Evolutionary conservation across 495 filamentous ascomycete species (phyloP).

Genomic region (Friedmanniomyces endolithicus): DNA sequence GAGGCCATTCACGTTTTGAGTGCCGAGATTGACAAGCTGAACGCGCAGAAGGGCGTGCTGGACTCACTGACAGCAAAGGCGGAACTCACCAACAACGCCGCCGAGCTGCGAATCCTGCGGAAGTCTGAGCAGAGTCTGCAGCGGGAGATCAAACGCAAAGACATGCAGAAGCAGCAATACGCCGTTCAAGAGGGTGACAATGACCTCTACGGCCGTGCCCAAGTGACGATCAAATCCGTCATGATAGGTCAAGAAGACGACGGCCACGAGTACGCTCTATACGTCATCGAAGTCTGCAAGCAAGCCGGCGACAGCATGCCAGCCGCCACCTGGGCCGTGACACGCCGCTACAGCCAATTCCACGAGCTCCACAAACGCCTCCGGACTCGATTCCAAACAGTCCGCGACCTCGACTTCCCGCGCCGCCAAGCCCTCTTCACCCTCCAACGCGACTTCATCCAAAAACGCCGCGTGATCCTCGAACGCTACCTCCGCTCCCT

Average conservation of each 20-base stretch:
- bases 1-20: constrained; percentile 81
- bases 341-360: constrained; percentile 77
- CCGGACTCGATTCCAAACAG: constrained; percentile 67
- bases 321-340: constrained; percentile 34
- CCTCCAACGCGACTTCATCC: constrained; percentile 84
- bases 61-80: constrained; percentile 88
- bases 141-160: constrained; percentile 83
- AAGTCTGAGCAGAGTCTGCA: constrained; percentile 91
- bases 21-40: constrained; percentile 78
- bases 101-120: constrained; percentile 79
- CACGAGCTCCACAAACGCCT: constrained; percentile 88
- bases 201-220: constrained; percentile 84
- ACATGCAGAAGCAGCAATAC: constrained; percentile 93
- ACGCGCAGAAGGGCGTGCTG: constrained; percentile 77
- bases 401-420: constrained; percentile 84
- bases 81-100: constrained; percentile 89
- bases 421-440: constrained; percentile 88
- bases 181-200: constrained; percentile 97
- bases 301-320: constrained; percentile 57
- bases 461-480: constrained; percentile 70
- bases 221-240: constrained; percentile 77
- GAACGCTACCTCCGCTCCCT: constrained; percentile 79
- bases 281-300: constrained; percentile 81
- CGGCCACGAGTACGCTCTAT: constrained; percentile 85
- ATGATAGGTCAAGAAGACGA: constrained; percentile 86